Percentiles rank a stretch among this genome's conserved stretches.
Conservation (phyloP, 257 asterid genomes). For the Solanum commersonii region DNA sequence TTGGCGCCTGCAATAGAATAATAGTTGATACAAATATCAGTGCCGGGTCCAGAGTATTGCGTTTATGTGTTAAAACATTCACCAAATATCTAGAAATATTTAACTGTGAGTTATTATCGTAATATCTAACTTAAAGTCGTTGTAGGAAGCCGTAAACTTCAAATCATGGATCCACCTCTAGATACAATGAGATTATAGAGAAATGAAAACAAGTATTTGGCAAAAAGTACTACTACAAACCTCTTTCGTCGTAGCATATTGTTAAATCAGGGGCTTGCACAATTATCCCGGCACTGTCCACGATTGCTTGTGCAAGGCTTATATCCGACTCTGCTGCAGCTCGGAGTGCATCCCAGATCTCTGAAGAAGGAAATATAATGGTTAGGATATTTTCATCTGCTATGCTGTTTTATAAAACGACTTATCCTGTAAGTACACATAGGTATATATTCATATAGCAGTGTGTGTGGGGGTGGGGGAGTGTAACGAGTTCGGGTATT, state of each 20-base stretch:
- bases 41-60: neutral
- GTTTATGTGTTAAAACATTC: neutral
- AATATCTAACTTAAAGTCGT: neutral
- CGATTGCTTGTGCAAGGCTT: slow-evolving; percentile 46
- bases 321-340: slow-evolving; percentile 70
- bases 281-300: slow-evolving; percentile 66
- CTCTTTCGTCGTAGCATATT: slow-evolving; percentile 83
- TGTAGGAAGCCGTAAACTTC: neutral
- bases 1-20: slow-evolving; percentile 48
- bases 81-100: neutral
- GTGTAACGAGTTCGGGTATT: neutral
- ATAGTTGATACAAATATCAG: neutral
- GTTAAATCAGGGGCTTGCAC: slow-evolving; percentile 73
- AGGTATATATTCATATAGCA: neutral
- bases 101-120: neutral
- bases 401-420: neutral
- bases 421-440: neutral
- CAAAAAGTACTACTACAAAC: slow-evolving; percentile 14
- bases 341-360: slow-evolving; percentile 78
- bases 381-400: neutral
- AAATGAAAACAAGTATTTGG: neutral
- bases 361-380: slow-evolving; percentile 7
- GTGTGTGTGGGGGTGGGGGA: neutral
- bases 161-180: neutral
- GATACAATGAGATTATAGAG: neutral